A percentile compares a stretch with the other conserved stretches of the same genome.
Evolutionary conservation across 257 asterid species (phyloP).

Genomic region (Gentiana dahurica): DNA sequence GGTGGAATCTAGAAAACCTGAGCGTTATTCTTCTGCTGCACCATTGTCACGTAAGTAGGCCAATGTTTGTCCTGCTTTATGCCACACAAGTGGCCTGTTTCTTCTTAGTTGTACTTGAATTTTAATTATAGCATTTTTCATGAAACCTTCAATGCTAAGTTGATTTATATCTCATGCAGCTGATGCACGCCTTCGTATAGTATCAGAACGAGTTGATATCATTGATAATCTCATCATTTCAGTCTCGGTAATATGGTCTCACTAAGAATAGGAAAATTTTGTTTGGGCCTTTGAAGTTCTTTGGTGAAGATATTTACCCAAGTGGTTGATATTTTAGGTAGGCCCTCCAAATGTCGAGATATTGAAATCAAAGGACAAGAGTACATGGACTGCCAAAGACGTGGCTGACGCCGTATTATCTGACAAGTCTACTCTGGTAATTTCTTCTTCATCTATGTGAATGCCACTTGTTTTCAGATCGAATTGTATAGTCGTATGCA

Average conservation of each 20-base stretch:
- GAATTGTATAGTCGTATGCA: background rate
- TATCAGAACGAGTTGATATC: conserved; percentile 97
- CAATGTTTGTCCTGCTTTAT: background rate
- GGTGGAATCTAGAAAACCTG: conserved; percentile 98
- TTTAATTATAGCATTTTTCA: conserved; percentile 1
- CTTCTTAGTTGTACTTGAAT: background rate
- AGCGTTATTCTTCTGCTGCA: conserved; percentile 99
- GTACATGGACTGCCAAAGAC: conserved; percentile 77
- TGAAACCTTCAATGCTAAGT: conserved; percentile 9
- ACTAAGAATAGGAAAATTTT: conserved; percentile 2
- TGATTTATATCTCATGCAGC: conserved; percentile 45
- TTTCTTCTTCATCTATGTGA: conserved; percentile 6
- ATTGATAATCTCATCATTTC: conserved; percentile 76
- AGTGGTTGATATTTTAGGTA: conserved; percentile 46
- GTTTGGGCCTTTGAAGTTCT: background rate
- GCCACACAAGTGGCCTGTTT: background rate
- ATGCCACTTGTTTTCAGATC: background rate
- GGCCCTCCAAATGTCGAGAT: conserved; percentile 82
- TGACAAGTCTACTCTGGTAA: conserved; percentile 93
- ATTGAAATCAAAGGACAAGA: conserved; percentile 70
- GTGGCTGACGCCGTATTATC: conserved; percentile 88
- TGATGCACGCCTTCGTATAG: conserved; percentile 98
- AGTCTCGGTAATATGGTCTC: conserved; percentile 53
- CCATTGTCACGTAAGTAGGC: conserved; percentile 85
- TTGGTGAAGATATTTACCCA: conserved; percentile 13